These are phyloP conservation scores for Setaria viridis DNA, from an alignment of 202 grass and related monocot genomes.

Conservation along the genomic window DNA sequence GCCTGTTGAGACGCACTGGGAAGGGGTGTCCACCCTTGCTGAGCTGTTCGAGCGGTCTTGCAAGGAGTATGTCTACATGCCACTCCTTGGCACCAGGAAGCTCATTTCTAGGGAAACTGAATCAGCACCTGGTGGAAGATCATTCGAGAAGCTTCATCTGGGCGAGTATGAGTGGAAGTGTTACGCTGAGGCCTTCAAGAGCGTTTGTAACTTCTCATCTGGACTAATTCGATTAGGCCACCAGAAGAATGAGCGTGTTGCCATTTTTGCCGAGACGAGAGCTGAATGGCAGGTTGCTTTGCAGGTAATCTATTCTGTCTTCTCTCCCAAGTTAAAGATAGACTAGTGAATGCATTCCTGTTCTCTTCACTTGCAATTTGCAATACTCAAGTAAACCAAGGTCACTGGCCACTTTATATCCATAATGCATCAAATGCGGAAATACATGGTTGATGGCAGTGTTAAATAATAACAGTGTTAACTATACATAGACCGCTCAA, in stretches of 20 bases:
- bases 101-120: constrained; percentile 80
- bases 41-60: constrained; percentile 88
- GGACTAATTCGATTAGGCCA: constrained; percentile 79
- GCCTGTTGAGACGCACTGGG: constrained; percentile 83
- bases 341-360: constrained; percentile 11
- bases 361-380: constrained; percentile 21
- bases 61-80: constrained; percentile 69
- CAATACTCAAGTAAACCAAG: constrained; percentile 16
- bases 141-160: constrained; percentile 93
- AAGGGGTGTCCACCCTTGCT: constrained; percentile 78
- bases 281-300: constrained; percentile 92
- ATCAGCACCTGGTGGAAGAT: constrained; percentile 61
- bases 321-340: not conserved
- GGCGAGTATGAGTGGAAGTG: constrained; percentile 92
- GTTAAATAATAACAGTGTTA: constrained; percentile 4
- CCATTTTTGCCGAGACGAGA: constrained; percentile 91
- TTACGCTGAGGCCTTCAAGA: constrained; percentile 82
- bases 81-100: constrained; percentile 82
- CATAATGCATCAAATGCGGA: constrained; percentile 12
- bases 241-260: constrained; percentile 67
- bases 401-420: constrained; percentile 11
- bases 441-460: not conserved
- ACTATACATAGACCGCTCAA: not conserved
- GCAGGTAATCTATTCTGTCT: constrained; percentile 63
- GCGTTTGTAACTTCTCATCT: constrained; percentile 76